Evolutionary conservation across 2,329 filamentous ascomycete species (phyloP).

Genomic region (Cadophora luteo-olivacea): DNA sequence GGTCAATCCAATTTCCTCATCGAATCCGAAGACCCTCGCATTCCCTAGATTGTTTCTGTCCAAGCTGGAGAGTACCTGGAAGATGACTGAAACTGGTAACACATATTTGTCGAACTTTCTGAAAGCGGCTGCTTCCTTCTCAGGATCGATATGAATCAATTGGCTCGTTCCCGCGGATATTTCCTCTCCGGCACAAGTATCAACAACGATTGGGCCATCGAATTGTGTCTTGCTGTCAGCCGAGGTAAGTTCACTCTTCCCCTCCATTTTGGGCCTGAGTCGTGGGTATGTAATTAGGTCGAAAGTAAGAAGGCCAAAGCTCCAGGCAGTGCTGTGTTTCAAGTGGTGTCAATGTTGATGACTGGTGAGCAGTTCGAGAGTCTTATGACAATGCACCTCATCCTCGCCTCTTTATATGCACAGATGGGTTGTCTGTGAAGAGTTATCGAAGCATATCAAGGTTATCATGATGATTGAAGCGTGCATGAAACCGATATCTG

Average conservation of each 20-base stretch:
- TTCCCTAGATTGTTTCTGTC: constrained; percentile 36
- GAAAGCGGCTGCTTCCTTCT: constrained; percentile 17
- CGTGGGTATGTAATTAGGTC: no score
- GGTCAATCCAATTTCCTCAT: constrained; percentile 37
- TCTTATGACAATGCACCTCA: background rate
- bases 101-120: constrained; percentile 23
- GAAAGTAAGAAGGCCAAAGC: no score
- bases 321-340: background rate
- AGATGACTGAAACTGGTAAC: constrained; percentile 21
- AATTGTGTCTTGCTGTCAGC: background rate
- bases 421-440: background rate
- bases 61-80: constrained; percentile 16
- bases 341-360: background rate
- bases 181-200: background rate
- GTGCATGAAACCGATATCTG: no score
- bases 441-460: background rate
- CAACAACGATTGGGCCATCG: background rate
- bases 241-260: background rate
- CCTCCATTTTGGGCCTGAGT: background rate
- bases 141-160: constrained; percentile 21
- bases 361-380: background rate
- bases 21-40: constrained; percentile 38
- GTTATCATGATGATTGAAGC: background rate
- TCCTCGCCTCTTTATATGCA: background rate
- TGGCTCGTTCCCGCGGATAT: background rate